phyloP scores from a whole-genome alignment of 306 rosid genomes.

The Fagus sylvatica region DNA sequence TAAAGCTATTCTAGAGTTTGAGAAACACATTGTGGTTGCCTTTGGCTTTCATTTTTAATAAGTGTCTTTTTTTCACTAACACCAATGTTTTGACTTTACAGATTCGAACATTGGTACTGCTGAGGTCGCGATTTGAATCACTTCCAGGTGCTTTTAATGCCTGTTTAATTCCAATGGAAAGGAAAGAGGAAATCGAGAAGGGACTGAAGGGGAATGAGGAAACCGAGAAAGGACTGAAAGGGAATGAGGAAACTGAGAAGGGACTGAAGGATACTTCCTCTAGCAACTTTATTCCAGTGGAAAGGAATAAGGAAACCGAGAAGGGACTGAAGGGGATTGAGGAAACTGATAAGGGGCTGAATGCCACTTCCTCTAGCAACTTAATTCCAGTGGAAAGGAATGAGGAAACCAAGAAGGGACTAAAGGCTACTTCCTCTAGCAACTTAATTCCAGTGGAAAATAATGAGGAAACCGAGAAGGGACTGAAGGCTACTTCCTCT shows the following conservation, averaged over 20 bases:
- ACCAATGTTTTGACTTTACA: slow-evolving; percentile 31
- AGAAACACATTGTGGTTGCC: slow-evolving; percentile 2
- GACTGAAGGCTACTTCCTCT: too few relatives aligned
- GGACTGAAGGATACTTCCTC: too few relatives aligned
- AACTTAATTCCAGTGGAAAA: too few relatives aligned
- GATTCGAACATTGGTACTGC: slow-evolving; percentile 86
- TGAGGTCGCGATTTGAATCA: slow-evolving; percentile 81
- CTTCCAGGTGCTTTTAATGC: slow-evolving; percentile 91
- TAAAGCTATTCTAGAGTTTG: background rate
- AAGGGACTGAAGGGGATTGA: slow-evolving; percentile 67
- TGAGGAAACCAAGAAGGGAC: too few relatives aligned
- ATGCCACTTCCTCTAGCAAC: slow-evolving; percentile 25
- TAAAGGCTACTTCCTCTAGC: too few relatives aligned
- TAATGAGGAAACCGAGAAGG: too few relatives aligned
- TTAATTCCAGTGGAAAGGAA: too few relatives aligned
- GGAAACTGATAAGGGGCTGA: slow-evolving; percentile 52
- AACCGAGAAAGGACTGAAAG: too few relatives aligned
- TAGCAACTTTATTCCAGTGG: slow-evolving; percentile 58
- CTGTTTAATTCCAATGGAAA: slow-evolving; percentile 70
- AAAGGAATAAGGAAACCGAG: slow-evolving; percentile 45
- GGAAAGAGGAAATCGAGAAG: slow-evolving; percentile 46
- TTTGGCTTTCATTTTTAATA: background rate
- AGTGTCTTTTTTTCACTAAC: slow-evolving; percentile 6
- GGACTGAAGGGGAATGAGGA: slow-evolving; percentile 19
- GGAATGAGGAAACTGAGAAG: too few relatives aligned